Evolutionary conservation across 2,329 filamentous ascomycete species (phyloP).

Genomic region (Claviceps pusilla): DNA sequence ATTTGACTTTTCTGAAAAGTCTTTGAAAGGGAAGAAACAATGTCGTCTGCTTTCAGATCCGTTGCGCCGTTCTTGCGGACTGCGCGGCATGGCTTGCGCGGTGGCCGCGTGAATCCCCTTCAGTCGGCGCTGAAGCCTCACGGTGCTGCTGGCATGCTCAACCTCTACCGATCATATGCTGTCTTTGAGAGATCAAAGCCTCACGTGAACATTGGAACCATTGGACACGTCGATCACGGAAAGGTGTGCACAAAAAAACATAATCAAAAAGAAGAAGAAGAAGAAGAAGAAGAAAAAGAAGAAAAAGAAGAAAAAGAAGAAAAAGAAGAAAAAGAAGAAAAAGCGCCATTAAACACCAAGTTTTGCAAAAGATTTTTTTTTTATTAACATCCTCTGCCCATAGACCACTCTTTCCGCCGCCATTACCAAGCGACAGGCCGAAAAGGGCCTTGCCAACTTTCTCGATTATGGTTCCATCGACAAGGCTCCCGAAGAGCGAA

Average conservation of each 20-base stretch:
- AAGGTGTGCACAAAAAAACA: constrained; percentile 47
- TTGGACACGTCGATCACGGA: constrained; percentile 98
- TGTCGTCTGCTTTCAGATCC: constrained; percentile 69
- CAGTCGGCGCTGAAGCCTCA: constrained; percentile 52
- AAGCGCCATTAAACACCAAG: no score
- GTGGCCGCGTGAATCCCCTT: constrained; percentile 59
- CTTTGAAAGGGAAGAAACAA: constrained; percentile 29
- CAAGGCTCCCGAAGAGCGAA: constrained; percentile 97
- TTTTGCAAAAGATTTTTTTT: neutral
- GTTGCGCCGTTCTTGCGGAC: constrained; percentile 69
- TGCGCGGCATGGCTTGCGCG: constrained; percentile 57
- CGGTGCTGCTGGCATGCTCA: constrained; percentile 48
- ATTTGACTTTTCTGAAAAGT: constrained; percentile 7
- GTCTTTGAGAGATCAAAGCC: constrained; percentile 83
- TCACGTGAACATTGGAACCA: constrained; percentile 97
- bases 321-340: neutral
- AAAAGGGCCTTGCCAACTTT: constrained; percentile 87
- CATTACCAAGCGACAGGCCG: constrained; percentile 94
- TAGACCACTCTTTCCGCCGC: constrained; percentile 96
- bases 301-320: no score
- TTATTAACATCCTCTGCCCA: neutral
- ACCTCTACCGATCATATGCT: constrained; percentile 50
- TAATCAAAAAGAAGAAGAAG: no score
- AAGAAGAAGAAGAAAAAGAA: no score
- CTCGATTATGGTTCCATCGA: constrained; percentile 97